Base-by-base conservation (phyloP, 179 eudicot species). In the Spinacia oleracea region DNA sequence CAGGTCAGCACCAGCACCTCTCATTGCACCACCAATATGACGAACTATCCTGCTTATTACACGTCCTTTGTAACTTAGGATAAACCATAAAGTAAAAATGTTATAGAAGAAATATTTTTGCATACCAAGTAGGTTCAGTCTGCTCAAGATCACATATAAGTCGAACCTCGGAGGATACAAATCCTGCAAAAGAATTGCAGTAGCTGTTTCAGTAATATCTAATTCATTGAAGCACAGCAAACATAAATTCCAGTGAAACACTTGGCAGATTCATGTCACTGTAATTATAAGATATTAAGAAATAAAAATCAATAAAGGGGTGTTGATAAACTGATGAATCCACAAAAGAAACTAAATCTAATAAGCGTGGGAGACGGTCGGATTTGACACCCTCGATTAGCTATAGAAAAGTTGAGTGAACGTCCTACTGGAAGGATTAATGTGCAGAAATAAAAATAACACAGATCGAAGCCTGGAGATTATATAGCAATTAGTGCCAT, bases 1-100 rank as follows among this genome's bases (percentile, higher is more conserved):
- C 86, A 93, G 97, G 5, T 95, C 97, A 14, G 98, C 98, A 63
- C 97, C 97, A 75, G 97, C 88, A 80, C 98, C 98, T 83, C 97
- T 91, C 92, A 95, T 93, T 64, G 97, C 89, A 77, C 97, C 92
- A 70, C 97, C 97, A 76, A 95, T 83, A 83, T 95, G 97, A 59
- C 97, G 87, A 78, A 93, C 88, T 80, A 88, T 88, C 98, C 98
- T 95, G 81, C 32, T 76, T 9, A 16, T 9, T 25, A 51, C 35
- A 43, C 56, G 35, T 32, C 40, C 42, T 78, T 58, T 65, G 29
- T 23, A 74, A 31, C 29, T 70, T 38, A 25, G 32, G 21, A 60
- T 46, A 15, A 14, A 21, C 27, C 27, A 46, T 34, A 68, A 38
- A 70, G 53, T 72, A 31, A 76, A 38, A 34, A 62, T 15, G 59